Base-by-base conservation (phyloP, 768 basidiomycete genomes). In the Lepiota brunneoincarnata region DNA sequence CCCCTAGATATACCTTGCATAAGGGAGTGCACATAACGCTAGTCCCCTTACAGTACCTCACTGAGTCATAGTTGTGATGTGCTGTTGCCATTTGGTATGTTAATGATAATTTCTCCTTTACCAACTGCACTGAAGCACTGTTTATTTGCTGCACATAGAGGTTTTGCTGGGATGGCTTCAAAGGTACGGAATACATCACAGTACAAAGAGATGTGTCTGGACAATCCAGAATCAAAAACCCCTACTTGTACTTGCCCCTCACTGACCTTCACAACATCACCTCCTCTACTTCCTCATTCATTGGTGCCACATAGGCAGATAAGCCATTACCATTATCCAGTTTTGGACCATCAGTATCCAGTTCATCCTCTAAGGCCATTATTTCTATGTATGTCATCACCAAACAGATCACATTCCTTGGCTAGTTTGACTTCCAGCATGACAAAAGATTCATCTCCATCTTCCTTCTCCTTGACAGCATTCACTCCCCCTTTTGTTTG, bases 71-170 rank as follows among this genome's bases (percentile, higher is more conserved):
- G 46, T 17, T 63, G 3, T 11, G 38, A 23, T 6, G 3, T 26
- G 5, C 2, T 24, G 12, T 31, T 34, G 2, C 71, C 69, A 60
- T 72, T 66, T 14, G 70, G 71, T 44, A 74, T 57, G 34, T 70
- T 61, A n/a, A 74, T 58, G 2, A 59, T 49, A 51, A 74, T 57
- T 20, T 72, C 63, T 4, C 71, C 70, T 14, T 35, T 60, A 4
- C 69, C 65, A 4, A 59, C 55, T 7, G 69, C 70, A 36, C 53
- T 62, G 56, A 75, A 75, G 2, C 41, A 46, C 21, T 67, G 52
- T 28, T 69, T 64, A 52, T 72, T 73, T 12, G 69, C 70, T 59
- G 68, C 67, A n/a, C 52, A 47, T 39, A 72, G 63, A 17, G 60
- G 26, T 11, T 63, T 57, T n/a, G n/a, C 3, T 20, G 54, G 46